Evolutionary conservation across 2,329 filamentous ascomycete genomes (phyloP), one percentile per base, ranked within the genome.

Genomic region (Tolypocladium amazonense): DNA sequence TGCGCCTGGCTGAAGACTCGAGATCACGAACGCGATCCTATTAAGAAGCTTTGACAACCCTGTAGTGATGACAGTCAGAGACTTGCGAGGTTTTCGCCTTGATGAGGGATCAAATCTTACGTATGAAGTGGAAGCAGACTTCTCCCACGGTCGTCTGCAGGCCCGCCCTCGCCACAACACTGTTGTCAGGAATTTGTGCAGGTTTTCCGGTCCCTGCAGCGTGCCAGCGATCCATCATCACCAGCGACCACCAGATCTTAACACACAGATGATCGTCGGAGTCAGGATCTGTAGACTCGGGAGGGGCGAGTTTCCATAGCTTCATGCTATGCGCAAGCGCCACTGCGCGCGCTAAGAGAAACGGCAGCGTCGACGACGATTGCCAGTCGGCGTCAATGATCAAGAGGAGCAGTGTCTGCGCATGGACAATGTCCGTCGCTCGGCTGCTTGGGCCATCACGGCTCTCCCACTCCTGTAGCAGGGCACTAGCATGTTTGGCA

Each of bases 181-280:
- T 83, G 62, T 82, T 79, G 64, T 88, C 82, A 1, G 82, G 83
- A 60, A 91, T 84, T 60, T 86, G 77, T 15, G 84, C 64, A 1
- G 86, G 84, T 62, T 80, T 84, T 15, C 82, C 84, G 5, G 82
- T 87, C 27, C 84, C 85, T n/a, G 85, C 80, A 4, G 88, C 85
- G 68, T 89, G 84, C 86, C 87, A 91, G 20, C 87, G 81, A 67
- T 91, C 88, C 63, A 91, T 80, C 63, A 88, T 79, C 54, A 90
- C 81, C 39, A 91, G 74, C 18, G 84, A 83, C 85, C 86, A 90
- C 88, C 88, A 91, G 23, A 87, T 81, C 52, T 86, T 81, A 57
- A 86, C 76, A 1, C 81, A 80, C 4, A 90, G 74, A 23, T 83
- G 82, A 56, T 86, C 83, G 53, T 87, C 83, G 25, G 81, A 81